Evolutionary conservation across 2,329 filamentous ascomycete genomes (phyloP), one percentile per base, ranked within the genome.

Genomic region (Fusarium sp.): DNA sequence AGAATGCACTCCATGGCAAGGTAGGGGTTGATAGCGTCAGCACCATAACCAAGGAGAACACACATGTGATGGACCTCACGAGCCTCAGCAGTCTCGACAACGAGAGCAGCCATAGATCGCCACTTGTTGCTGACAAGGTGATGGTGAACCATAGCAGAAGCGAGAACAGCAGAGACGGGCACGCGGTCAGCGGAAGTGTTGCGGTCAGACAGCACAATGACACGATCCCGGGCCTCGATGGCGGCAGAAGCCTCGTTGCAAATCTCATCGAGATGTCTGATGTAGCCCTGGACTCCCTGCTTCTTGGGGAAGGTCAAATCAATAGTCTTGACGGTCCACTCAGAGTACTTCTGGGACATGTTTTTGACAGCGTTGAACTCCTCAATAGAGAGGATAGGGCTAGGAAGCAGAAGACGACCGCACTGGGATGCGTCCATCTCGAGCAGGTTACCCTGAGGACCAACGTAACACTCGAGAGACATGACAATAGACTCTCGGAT

Each of bases 41-140:
- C 94, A 84, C 95, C 95, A 76, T 98, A 98, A 58, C 95, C 95
- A 65, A 98, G 88, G 45, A 98, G 87, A n/a, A 98, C 95, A 84
- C 94, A 97, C 94, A 98, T 97, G 83, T 98, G 95, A 81, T 98
- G 95, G 10, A 98, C 95, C 82, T 98, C 95, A 82, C 95, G 93
- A 75, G 95, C 95, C 81, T 98, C 95, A 47, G 92, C 95, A 69
- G 94, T 97, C 85, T 98, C 95, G 34, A 97, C 89, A 43, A 97
- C 87, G 47, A 98, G 83, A 48, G 94, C 95, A 72, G 90, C 93
- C 82, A 94, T 89, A 15, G 95, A 94, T 80, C 95, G 89, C 94
- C 94, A 97, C 84, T 97, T 95, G 87, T 97, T 98, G 81, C 91
- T 92, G 67, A 98, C 94, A 72, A 98, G 86, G 80, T 98, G 94